These are phyloP conservation scores for Amaranthus tricolor DNA, from an alignment of 179 eudicot genomes.

Conservation along the genomic window DNA sequence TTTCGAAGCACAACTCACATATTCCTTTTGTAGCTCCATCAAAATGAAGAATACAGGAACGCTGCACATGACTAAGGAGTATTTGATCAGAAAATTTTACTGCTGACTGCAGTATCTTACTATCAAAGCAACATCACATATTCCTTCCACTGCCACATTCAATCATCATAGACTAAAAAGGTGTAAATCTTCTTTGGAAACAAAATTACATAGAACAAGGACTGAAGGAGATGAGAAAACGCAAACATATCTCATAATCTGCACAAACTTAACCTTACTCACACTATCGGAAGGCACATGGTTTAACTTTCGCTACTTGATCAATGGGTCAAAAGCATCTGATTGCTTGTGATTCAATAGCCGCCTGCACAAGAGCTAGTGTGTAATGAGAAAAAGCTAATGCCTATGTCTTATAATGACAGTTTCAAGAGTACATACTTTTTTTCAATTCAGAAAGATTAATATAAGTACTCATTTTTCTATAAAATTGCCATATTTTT, in stretches of 20 bases:
- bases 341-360: slow-evolving; percentile 32
- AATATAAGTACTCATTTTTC: not conserved
- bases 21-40: slow-evolving; percentile 99
- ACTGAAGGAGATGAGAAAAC: not conserved
- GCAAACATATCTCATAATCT: slow-evolving; percentile 13
- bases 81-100: not conserved
- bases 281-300: slow-evolving; percentile 35
- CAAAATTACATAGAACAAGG: not conserved
- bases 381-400: slow-evolving; percentile 16
- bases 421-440: not conserved
- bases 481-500: too few relatives aligned
- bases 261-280: slow-evolving; percentile 30
- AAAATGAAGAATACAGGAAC: slow-evolving; percentile 72
- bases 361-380: slow-evolving; percentile 39
- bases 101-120: not conserved
- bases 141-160: not conserved
- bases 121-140: too few relatives aligned
- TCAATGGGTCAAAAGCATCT: slow-evolving; percentile 26
- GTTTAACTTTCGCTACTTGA: slow-evolving; percentile 51
- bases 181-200: too few relatives aligned
- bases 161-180: not conserved
- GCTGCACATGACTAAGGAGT: slow-evolving; percentile 39
- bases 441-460: not conserved
- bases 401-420: not conserved
- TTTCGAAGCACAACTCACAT: slow-evolving; percentile 78